Conservation (phyloP, 2,329 filamentous ascomycete species). For the Fusarium pseudonygamai region DNA sequence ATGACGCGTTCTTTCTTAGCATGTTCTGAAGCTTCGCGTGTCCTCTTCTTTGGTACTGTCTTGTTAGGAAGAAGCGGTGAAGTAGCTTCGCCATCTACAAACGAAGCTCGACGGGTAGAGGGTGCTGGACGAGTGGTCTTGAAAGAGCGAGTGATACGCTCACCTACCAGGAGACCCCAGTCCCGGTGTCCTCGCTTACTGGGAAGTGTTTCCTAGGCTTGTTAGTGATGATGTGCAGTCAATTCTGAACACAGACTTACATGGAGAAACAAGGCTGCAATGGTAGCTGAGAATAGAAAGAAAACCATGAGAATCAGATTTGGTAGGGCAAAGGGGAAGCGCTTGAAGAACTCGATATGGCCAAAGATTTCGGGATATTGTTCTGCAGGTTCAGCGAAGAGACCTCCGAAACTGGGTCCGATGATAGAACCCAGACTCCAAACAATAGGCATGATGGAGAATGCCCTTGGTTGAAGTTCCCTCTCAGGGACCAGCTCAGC, state of each 20-base stretch:
- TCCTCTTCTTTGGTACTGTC: slow-evolving; percentile 38
- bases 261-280: slow-evolving; percentile 80
- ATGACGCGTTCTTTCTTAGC: slow-evolving; percentile 71
- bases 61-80: slow-evolving; percentile 61
- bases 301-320: slow-evolving; percentile 81
- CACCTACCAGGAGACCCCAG: slow-evolving; percentile 78
- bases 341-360: slow-evolving; percentile 71
- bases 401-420: slow-evolving; percentile 87
- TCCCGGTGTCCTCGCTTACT: slow-evolving; percentile 74
- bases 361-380: slow-evolving; percentile 79
- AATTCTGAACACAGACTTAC: slow-evolving; percentile 47
- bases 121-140: slow-evolving; percentile 34
- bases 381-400: slow-evolving; percentile 81
- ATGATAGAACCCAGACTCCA: slow-evolving; percentile 91
- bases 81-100: slow-evolving; percentile 66
- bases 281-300: slow-evolving; percentile 79
- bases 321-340: slow-evolving; percentile 84
- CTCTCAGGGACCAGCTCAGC: slow-evolving; percentile 91
- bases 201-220: slow-evolving; percentile 78
- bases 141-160: slow-evolving; percentile 64
- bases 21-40: slow-evolving; percentile 32
- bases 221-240: not conserved
- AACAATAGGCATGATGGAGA: slow-evolving; percentile 90
- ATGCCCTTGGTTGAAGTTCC: slow-evolving; percentile 87
- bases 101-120: slow-evolving; percentile 55